Conservation (phyloP, 352 stramenopile species). For the Globisporangium yorkense region DNA sequence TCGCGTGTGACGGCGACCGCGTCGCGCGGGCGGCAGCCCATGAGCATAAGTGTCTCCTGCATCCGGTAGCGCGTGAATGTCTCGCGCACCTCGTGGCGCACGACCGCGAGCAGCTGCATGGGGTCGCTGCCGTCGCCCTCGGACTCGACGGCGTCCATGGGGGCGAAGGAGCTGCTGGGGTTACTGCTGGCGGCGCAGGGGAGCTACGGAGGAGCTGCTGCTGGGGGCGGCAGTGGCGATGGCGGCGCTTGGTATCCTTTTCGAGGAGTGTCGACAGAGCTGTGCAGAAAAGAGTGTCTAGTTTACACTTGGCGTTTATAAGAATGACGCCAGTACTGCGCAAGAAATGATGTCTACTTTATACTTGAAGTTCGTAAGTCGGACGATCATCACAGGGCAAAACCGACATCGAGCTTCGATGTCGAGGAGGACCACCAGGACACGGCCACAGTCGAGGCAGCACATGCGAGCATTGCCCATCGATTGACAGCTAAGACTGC, state of each 20-base stretch:
- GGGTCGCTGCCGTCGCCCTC: slow-evolving; percentile 58
- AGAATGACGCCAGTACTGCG: background rate
- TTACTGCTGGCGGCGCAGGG: background rate
- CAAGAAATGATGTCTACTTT: background rate
- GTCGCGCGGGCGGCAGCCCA: slow-evolving; percentile 77
- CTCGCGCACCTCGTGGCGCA: slow-evolving; percentile 42
- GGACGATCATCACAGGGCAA: too few relatives aligned
- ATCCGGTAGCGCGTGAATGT: slow-evolving; percentile 78
- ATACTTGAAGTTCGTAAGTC: background rate
- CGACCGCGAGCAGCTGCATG: slow-evolving; percentile 74
- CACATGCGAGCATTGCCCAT: too few relatives aligned
- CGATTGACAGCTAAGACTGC: too few relatives aligned
- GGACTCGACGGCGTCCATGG: slow-evolving; percentile 50
- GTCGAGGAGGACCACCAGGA: too few relatives aligned
- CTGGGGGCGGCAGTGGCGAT: too few relatives aligned
- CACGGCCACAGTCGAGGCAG: too few relatives aligned
- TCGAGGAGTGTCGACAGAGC: background rate
- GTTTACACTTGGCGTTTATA: background rate
- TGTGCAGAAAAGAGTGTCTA: background rate
- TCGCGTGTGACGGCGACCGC: slow-evolving; percentile 62
- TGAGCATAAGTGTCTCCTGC: slow-evolving; percentile 86
- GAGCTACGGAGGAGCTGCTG: too few relatives aligned
- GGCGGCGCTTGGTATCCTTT: background rate
- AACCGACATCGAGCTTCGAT: too few relatives aligned
- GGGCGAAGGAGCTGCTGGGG: background rate